These are phyloP conservation scores for Cyberlindnera euphorbiae DNA, from an alignment of 805 yeast genomes.

Conservation along the genomic window DNA sequence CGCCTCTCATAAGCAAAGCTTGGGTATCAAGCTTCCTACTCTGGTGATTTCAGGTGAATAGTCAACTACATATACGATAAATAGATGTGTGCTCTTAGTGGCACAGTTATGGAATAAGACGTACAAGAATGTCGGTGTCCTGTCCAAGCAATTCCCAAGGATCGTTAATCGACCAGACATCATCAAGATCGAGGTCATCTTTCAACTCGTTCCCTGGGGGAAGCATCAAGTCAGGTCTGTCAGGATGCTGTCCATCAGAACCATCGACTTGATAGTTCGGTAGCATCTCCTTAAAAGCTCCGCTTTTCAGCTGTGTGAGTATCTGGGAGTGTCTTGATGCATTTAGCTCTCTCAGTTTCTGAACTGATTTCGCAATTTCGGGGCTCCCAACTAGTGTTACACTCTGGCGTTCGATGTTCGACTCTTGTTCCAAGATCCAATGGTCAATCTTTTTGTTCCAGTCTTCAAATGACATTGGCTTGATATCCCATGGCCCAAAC, in stretches of 20 bases:
- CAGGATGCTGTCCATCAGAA: conserved; percentile 5
- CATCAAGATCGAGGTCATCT: conserved; percentile 22
- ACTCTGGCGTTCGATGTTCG: conserved; percentile 7
- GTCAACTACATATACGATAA: too few relatives aligned
- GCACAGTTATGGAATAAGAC: conserved; percentile 22
- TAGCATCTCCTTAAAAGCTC: conserved; percentile 14
- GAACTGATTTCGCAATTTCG: conserved; percentile 16
- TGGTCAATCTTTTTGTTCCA: conserved; percentile 25
- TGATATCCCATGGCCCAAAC: conserved; percentile 61
- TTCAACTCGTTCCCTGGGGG: conserved; percentile 21
- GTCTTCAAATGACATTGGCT: conserved; percentile 44
- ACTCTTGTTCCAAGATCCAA: conserved; percentile 23
- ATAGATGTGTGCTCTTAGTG: too few relatives aligned
- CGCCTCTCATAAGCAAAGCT: too few relatives aligned
- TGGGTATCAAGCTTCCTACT: too few relatives aligned
- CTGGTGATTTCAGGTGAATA: too few relatives aligned
- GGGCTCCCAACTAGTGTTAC: conserved; percentile 12
- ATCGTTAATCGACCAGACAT: conserved; percentile 24
- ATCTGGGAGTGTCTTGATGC: conserved; percentile 19
- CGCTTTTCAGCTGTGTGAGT: conserved; percentile 14
- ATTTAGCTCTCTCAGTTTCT: conserved; percentile 14
- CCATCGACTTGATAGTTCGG: conserved; percentile 16
- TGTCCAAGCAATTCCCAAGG: conserved; percentile 23
- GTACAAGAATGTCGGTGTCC: conserved; percentile 21
- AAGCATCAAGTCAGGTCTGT: conserved; percentile 7